These are phyloP conservation scores for Solanum hybrid DNA, from an alignment of 305 asterid genomes.

Conservation along the genomic window DNA sequence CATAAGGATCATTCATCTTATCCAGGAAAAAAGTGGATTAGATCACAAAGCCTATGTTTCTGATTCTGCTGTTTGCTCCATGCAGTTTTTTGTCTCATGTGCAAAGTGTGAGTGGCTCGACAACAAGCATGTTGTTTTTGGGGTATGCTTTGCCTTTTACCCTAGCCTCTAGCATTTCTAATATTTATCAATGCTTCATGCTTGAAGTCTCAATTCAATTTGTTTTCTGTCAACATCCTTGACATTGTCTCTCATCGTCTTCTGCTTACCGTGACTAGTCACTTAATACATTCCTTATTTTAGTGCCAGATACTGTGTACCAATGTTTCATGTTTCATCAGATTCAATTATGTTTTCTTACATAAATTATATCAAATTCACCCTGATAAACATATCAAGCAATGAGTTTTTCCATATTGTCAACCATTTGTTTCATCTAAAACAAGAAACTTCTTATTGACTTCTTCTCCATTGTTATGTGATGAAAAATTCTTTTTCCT, in stretches of 20 bases:
- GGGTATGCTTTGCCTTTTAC: conserved; percentile 43
- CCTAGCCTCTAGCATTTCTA: neutral
- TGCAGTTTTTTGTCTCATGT: conserved; percentile 88
- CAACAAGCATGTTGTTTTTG: conserved; percentile 92
- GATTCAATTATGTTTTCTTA: neutral
- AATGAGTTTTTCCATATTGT: neutral
- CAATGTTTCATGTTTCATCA: neutral
- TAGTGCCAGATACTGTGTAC: neutral
- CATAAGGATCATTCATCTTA: conserved; percentile 8
- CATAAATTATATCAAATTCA: neutral
- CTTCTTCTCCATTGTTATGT: neutral
- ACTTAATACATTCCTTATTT: neutral
- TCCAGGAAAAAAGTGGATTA: neutral
- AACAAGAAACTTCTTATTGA: neutral
- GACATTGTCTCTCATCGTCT: neutral
- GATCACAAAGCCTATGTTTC: conserved; percentile 3
- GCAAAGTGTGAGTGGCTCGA: conserved; percentile 99
- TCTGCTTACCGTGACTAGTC: neutral
- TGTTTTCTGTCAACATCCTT: neutral
- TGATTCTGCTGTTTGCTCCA: conserved; percentile 5
- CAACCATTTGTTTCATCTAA: neutral
- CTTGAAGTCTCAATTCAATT: neutral
- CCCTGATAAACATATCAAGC: neutral
- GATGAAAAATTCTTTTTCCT: neutral
- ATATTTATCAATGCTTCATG: neutral